Percentiles rank a stretch among this genome's conserved stretches.
Conservation (phyloP, 306 rosid genomes). For the Ormosia emarginata region DNA sequence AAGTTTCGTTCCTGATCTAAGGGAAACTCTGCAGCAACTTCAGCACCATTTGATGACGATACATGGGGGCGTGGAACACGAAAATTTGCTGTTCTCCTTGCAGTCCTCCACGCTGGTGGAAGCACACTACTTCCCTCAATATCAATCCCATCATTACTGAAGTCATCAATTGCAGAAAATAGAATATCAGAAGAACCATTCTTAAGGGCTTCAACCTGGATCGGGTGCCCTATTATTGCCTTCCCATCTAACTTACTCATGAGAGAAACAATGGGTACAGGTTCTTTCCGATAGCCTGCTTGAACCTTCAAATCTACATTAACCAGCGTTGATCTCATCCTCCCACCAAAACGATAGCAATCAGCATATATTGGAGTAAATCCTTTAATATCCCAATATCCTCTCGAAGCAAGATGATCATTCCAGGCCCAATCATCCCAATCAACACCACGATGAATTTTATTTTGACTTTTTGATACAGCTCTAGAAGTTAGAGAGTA, state of each 20-base stretch:
- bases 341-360: slow-evolving; percentile 43
- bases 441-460: slow-evolving; percentile 33
- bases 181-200: slow-evolving; percentile 69
- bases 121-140: slow-evolving; percentile 54
- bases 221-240: slow-evolving; percentile 91
- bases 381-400: slow-evolving; percentile 61
- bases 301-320: slow-evolving; percentile 83
- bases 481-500: slow-evolving; percentile 47
- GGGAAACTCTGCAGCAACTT: slow-evolving; percentile 45
- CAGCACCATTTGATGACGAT: slow-evolving; percentile 47
- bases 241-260: slow-evolving; percentile 87
- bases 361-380: slow-evolving; percentile 37
- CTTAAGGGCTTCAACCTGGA: slow-evolving; percentile 69
- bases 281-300: slow-evolving; percentile 75
- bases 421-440: slow-evolving; percentile 68
- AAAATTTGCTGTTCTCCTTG: slow-evolving; percentile 84
- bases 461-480: slow-evolving; percentile 39
- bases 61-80: slow-evolving; percentile 76
- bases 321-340: slow-evolving; percentile 51
- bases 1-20: slow-evolving; percentile 48
- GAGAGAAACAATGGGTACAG: slow-evolving; percentile 88
- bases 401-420: slow-evolving; percentile 53
- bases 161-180: slow-evolving; percentile 51
- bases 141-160: slow-evolving; percentile 45
- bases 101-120: slow-evolving; percentile 91